Conservation (phyloP, 371 early-diverging fungal species). For the Coemansia sp. region DNA sequence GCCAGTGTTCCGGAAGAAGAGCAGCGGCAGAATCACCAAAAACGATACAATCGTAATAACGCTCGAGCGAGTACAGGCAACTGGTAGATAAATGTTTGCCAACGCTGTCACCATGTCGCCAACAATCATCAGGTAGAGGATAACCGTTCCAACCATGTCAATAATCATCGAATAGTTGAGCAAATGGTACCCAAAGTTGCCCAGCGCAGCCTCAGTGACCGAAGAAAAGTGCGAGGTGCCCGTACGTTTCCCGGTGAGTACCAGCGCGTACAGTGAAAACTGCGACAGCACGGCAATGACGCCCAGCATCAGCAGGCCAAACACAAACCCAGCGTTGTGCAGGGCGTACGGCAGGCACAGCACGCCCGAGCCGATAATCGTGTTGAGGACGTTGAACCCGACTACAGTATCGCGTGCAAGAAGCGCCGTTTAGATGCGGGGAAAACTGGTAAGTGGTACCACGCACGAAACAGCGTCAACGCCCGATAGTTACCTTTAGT, state of each 20-base stretch:
- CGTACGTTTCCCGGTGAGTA: constrained; percentile 66
- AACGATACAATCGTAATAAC: constrained; percentile 57
- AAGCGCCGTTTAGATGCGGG: background rate
- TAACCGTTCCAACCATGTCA: constrained; percentile 78
- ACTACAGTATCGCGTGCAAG: background rate
- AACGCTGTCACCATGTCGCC: constrained; percentile 63
- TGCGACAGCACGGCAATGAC: constrained; percentile 66
- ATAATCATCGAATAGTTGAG: constrained; percentile 71
- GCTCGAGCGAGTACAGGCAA: constrained; percentile 50
- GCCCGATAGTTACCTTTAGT: constrained; percentile 14
- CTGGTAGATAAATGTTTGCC: constrained; percentile 45
- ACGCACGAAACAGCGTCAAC: too few relatives aligned
- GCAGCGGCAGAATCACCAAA: constrained; percentile 64
- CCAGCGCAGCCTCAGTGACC: constrained; percentile 68
- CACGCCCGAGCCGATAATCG: constrained; percentile 73
- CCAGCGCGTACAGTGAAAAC: constrained; percentile 71
- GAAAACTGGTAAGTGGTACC: too few relatives aligned
- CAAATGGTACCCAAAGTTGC: constrained; percentile 64
- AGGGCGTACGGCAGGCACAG: constrained; percentile 65
- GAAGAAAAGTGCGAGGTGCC: constrained; percentile 71
- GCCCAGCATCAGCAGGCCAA: constrained; percentile 65
- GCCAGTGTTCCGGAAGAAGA: constrained; percentile 72
- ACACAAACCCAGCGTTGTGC: constrained; percentile 66
- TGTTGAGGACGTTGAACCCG: constrained; percentile 68
- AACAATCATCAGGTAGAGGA: constrained; percentile 73